Percentiles rank a stretch among this genome's conserved stretches.
Evolutionary conservation across 2,329 filamentous ascomycete species (phyloP).

Genomic region (Calonectria pseudoturangicola): DNA sequence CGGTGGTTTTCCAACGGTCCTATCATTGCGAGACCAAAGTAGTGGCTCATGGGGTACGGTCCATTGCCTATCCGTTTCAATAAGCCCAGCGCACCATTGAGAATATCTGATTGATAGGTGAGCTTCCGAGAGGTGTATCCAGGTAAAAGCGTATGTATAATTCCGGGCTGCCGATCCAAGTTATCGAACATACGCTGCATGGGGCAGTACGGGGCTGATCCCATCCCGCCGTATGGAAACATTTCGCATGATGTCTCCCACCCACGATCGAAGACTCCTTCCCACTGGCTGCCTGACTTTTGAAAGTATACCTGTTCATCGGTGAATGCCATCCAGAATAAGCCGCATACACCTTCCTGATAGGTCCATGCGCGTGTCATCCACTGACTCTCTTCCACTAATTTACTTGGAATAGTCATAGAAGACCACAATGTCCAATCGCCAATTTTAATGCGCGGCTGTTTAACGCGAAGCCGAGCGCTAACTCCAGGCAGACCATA

Average conservation of each 20-base stretch:
- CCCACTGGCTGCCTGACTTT: slow-evolving; percentile 35
- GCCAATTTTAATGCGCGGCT: slow-evolving; percentile 33
- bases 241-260: slow-evolving; percentile 38
- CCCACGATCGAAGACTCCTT: slow-evolving; percentile 31
- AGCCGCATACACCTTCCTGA: slow-evolving; percentile 36
- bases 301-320: slow-evolving; percentile 44
- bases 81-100: slow-evolving; percentile 35
- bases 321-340: slow-evolving; percentile 40
- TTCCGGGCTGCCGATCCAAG: slow-evolving; percentile 28
- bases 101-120: slow-evolving; percentile 34
- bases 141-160: slow-evolving; percentile 14
- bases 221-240: slow-evolving; percentile 37
- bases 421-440: slow-evolving; percentile 40
- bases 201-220: slow-evolving; percentile 24
- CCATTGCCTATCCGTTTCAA: slow-evolving; percentile 38
- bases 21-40: slow-evolving; percentile 39
- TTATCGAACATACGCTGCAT: slow-evolving; percentile 37
- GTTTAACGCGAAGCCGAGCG: slow-evolving; percentile 26
- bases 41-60: slow-evolving; percentile 38
- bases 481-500: slow-evolving; percentile 38
- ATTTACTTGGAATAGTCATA: slow-evolving; percentile 29
- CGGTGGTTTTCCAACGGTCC: slow-evolving; percentile 35
- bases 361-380: slow-evolving; percentile 41
- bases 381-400: slow-evolving; percentile 32
- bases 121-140: slow-evolving; percentile 29